Conservation (phyloP, 106 monocot genomes). For the Dendrobium nobile region DNA sequence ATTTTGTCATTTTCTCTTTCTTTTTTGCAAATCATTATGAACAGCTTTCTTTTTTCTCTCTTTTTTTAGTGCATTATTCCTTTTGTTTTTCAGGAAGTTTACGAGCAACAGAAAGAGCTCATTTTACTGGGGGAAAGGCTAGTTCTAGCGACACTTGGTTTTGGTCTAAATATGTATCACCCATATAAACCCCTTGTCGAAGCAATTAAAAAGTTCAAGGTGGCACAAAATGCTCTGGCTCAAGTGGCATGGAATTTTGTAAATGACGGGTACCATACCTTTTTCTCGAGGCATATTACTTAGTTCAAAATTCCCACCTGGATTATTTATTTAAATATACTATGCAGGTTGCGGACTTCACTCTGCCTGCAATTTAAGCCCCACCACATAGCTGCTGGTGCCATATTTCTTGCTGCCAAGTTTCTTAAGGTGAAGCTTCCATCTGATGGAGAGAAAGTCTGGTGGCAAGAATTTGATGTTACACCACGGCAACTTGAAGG, state of each 20-base stretch:
- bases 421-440: slow-evolving; percentile 97
- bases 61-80: background rate
- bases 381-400: slow-evolving; percentile 95
- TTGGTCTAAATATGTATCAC: slow-evolving; percentile 81
- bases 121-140: slow-evolving; percentile 80
- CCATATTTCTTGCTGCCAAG: slow-evolving; percentile 94
- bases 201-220: slow-evolving; percentile 93
- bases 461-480: slow-evolving; percentile 99
- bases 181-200: slow-evolving; percentile 89
- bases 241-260: slow-evolving; percentile 99
- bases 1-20: background rate
- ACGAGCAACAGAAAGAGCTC: slow-evolving; percentile 88
- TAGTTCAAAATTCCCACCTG: slow-evolving; percentile 7
- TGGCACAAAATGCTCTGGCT: slow-evolving; percentile 87
- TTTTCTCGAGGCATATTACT: slow-evolving; percentile 6
- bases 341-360: slow-evolving; percentile 84
- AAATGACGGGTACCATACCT: slow-evolving; percentile 78
- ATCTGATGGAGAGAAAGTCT: slow-evolving; percentile 86
- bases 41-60: background rate
- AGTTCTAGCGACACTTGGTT: slow-evolving; percentile 83
- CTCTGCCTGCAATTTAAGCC: slow-evolving; percentile 96
- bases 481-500: slow-evolving; percentile 91
- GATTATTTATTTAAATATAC: slow-evolving; percentile 24
- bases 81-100: slow-evolving; percentile 57
- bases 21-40: background rate